These are phyloP conservation scores for Piloderma croceum DNA, from an alignment of 768 basidiomycete genomes.

Conservation along the genomic window DNA sequence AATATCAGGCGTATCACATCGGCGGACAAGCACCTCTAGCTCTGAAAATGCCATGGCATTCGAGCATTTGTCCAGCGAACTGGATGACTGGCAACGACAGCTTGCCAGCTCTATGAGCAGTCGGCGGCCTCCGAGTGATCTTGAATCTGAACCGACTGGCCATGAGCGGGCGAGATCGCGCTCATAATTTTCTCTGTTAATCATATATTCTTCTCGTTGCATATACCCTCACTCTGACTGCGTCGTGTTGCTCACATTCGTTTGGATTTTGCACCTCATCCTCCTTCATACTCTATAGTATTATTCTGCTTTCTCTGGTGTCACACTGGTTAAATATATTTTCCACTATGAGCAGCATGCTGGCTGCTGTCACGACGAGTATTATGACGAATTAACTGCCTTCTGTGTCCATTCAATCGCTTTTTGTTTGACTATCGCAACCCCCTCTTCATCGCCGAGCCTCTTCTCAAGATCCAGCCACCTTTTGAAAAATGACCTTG, in stretches of 20 bases:
- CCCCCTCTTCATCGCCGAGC: slow-evolving; percentile 84
- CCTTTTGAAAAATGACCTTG: slow-evolving; percentile 93
- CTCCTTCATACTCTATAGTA: slow-evolving; percentile 20
- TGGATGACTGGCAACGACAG: slow-evolving; percentile 85
- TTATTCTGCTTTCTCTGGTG: slow-evolving; percentile 19
- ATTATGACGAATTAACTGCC: slow-evolving; percentile 42
- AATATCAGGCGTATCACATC: slow-evolving; percentile 48
- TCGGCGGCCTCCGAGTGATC: slow-evolving; percentile 66
- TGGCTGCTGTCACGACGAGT: slow-evolving; percentile 2
- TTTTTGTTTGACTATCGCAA: slow-evolving; percentile 73
- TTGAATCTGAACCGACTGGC: slow-evolving; percentile 51
- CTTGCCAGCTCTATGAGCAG: slow-evolving; percentile 74
- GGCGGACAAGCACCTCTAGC: slow-evolving; percentile 70
- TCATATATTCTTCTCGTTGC: slow-evolving; percentile 9
- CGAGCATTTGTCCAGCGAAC: slow-evolving; percentile 71
- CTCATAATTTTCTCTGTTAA: slow-evolving; percentile 20
- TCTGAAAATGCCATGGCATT: slow-evolving; percentile 76
- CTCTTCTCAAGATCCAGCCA: slow-evolving; percentile 86
- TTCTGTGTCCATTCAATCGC: slow-evolving; percentile 88
- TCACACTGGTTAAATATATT: slow-evolving; percentile 11
- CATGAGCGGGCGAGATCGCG: slow-evolving; percentile 59
- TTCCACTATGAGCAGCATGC: slow-evolving; percentile 1
- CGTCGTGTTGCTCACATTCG: slow-evolving; percentile 43
- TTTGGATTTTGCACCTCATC: slow-evolving; percentile 32
- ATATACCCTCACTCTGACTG: slow-evolving; percentile 41